Evolutionary conservation across 2,329 filamentous ascomycete species (phyloP).

Genomic region (Botrytis medusae): DNA sequence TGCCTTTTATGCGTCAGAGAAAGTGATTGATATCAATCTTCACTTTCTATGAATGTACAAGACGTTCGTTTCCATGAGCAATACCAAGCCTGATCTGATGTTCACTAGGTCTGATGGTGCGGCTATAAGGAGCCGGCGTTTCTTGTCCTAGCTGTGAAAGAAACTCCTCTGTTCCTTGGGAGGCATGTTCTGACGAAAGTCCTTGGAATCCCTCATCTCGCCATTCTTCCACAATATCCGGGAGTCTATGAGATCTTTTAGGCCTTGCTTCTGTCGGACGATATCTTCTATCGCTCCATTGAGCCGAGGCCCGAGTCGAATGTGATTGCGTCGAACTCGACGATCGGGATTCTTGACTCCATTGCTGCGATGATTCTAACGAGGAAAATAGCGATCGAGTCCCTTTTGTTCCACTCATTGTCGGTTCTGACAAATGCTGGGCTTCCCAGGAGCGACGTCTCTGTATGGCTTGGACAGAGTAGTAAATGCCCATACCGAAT

Average conservation of each 20-base stretch:
- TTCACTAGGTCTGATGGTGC: neutral
- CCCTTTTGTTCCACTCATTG: neutral
- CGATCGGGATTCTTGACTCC: neutral
- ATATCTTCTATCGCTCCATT: neutral
- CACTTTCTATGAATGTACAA: neutral
- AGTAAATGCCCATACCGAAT: neutral
- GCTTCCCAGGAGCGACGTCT: neutral
- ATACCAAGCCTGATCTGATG: neutral
- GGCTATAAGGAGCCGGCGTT: neutral
- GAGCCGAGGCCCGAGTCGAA: constrained; percentile 1
- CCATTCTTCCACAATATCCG: constrained; percentile 3
- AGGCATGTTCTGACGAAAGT: neutral
- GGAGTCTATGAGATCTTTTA: neutral
- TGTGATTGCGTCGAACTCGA: neutral
- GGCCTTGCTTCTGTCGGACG: neutral
- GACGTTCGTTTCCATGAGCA: neutral
- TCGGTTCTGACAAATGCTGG: neutral
- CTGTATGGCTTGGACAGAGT: neutral
- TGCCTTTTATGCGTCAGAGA: neutral
- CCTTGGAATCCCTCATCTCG: neutral
- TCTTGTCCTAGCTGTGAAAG: neutral
- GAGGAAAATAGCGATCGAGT: neutral
- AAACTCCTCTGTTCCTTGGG: neutral
- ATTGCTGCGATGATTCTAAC: neutral
- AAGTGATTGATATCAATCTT: neutral